These are phyloP conservation scores for Cerrena zonata DNA, from an alignment of 1,284 basidiomycete species.

Conservation along the genomic window DNA sequence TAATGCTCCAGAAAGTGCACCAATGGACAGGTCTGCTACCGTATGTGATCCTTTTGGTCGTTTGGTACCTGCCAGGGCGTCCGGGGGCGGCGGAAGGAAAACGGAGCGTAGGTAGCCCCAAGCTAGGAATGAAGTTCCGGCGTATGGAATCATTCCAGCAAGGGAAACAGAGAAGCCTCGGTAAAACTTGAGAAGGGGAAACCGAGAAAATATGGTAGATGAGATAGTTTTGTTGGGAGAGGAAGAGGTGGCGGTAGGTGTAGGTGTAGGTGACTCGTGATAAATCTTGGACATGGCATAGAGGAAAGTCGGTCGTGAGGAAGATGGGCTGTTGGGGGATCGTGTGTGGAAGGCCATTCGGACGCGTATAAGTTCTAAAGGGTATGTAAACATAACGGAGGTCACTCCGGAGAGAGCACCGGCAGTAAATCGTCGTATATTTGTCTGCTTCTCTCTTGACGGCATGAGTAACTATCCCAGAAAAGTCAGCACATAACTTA, in stretches of 20 bases:
- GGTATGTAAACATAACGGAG: slow-evolving; percentile 90
- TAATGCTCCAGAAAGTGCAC: slow-evolving; percentile 85
- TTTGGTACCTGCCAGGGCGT: too few species aligned
- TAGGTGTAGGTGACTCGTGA: slow-evolving; percentile 46
- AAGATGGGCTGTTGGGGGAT: not conserved
- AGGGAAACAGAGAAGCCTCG: slow-evolving; percentile 93
- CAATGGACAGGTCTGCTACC: slow-evolving; percentile 68
- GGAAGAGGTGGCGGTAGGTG: slow-evolving; percentile 14
- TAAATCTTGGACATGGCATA: slow-evolving; percentile 66
- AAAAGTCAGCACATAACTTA: too few species aligned
- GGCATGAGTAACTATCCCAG: slow-evolving; percentile 85
- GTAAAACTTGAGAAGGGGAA: slow-evolving; percentile 86
- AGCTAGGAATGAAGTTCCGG: slow-evolving; percentile 90
- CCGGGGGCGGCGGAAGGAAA: slow-evolving; percentile 41
- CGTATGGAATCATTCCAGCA: slow-evolving; percentile 91
- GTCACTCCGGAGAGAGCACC: slow-evolving; percentile 88
- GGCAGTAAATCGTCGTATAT: slow-evolving; percentile 77
- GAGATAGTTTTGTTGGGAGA: slow-evolving; percentile 10
- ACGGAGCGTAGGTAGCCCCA: slow-evolving; percentile 80
- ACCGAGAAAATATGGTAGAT: slow-evolving; percentile 38
- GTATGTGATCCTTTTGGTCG: slow-evolving; percentile 24
- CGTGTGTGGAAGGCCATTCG: slow-evolving; percentile 88
- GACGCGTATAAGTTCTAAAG: slow-evolving; percentile 91
- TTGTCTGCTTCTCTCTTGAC: slow-evolving; percentile 73
- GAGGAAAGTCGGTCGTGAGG: slow-evolving; percentile 51